phyloP scores from a whole-genome alignment of 2,329 filamentous ascomycete genomes.

The Ophiocordyceps polyrhachis-furcata region DNA sequence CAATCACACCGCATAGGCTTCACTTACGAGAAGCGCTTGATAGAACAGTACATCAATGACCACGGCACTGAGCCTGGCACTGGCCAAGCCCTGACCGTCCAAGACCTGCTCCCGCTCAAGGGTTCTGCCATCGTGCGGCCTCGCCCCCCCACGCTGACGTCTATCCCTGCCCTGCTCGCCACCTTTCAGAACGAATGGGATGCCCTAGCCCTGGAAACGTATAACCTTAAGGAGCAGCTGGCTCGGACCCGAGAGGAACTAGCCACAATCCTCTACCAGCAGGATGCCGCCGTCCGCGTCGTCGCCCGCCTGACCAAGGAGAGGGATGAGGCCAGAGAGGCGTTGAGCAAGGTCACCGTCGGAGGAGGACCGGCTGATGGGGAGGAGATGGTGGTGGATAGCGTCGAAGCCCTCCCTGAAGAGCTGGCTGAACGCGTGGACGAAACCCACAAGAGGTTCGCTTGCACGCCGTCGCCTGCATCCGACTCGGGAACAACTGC shows the following conservation, averaged over 20 bases:
- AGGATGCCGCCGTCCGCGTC: constrained; percentile 90
- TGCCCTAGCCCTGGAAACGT: constrained; percentile 75
- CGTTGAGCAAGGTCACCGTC: constrained; percentile 69
- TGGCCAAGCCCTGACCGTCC: constrained; percentile 62
- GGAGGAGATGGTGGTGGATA: constrained; percentile 87
- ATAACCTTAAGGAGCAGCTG: constrained; percentile 76
- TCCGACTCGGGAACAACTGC: neutral
- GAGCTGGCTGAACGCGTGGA: constrained; percentile 56
- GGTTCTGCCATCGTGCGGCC: constrained; percentile 69
- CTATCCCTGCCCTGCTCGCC: constrained; percentile 82
- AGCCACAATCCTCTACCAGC: constrained; percentile 83
- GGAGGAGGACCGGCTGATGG: constrained; percentile 37
- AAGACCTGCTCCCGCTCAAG: constrained; percentile 80
- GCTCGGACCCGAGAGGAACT: constrained; percentile 84
- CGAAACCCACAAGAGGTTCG: constrained; percentile 61
- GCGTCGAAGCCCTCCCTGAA: constrained; percentile 51
- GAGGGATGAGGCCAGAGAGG: constrained; percentile 79
- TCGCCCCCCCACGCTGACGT: constrained; percentile 81
- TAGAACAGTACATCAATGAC: constrained; percentile 87
- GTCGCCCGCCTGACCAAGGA: constrained; percentile 84
- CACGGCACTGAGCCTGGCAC: constrained; percentile 84
- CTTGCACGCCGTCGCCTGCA: constrained; percentile 6
- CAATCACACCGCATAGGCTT: constrained; percentile 34
- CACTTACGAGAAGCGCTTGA: constrained; percentile 86
- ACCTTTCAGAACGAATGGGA: constrained; percentile 99